Evolutionary conservation across 768 basidiomycete species (phyloP), one percentile per base, ranked within the genome.

Genomic region (Lactarius sanguifluus): DNA sequence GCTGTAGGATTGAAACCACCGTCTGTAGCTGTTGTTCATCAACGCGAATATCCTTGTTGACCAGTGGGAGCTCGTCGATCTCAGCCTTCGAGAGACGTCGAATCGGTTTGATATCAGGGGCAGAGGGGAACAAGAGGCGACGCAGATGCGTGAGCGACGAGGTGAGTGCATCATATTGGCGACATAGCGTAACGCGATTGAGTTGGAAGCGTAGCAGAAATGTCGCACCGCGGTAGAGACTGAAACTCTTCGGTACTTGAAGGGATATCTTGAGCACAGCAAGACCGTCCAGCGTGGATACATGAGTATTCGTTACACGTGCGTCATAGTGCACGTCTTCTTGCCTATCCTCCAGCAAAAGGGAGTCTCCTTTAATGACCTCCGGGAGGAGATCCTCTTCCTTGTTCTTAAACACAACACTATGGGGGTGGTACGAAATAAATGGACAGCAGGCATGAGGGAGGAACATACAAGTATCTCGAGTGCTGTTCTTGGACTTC

Each of bases 91-190:
- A 59, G 57, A 66, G 75, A 52, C 25, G 66, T 45, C 16, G 65
- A 18, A n/a, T 56, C 18, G 18, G 38, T 28, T 64, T 65, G 9
- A 79, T 55, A 71, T 83, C 78, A 0, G 55, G 59, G 12, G 64
- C 57, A 4, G 68, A 59, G 0, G 87, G 87, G 69, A 88, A 87
- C 1, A 88, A 73, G 5, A 87, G 72, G 0, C 83, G 79, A 10
- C 80, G 76, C 52, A 80, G 79, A 0, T 76, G 73, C 3, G 34
- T 8, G 69, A 82, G 83, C 0, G 76, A 76, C 0, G 78, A 77
- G 47, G 82, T 79, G 60, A 89, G 72, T 0, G 86, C 87, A 64
- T 84, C 81, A 71, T 88, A 86, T 73, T 88, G 86, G 0, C 87
- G 78, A 23, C 82, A 81, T 9, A 86, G 64, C 1, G 85, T 81